phyloP scores from a whole-genome alignment of 768 basidiomycete species.

The Coprinopsis sp. region DNA sequence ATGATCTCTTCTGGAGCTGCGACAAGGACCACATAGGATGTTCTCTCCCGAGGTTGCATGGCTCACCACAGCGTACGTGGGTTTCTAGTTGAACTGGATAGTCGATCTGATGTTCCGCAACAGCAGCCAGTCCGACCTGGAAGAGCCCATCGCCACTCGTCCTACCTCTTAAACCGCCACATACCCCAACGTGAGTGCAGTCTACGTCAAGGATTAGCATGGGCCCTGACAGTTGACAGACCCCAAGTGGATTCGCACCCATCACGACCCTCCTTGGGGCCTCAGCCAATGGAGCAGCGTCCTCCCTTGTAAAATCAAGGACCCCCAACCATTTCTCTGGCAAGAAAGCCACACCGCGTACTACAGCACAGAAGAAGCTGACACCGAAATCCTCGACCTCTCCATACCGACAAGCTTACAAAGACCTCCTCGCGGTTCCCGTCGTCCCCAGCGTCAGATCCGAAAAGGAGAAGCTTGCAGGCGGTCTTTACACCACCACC shows the following conservation, averaged over 20 bases:
- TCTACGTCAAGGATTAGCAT: neutral
- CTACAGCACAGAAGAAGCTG: constrained; percentile 85
- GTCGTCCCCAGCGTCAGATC: constrained; percentile 97
- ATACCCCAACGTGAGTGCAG: constrained; percentile 82
- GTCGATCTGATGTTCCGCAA: constrained; percentile 1
- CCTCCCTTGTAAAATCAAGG: constrained; percentile 99
- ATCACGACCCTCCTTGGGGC: constrained; percentile 95
- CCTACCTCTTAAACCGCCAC: constrained; percentile 98
- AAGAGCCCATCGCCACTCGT: constrained; percentile 96
- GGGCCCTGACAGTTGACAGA: constrained; percentile 41
- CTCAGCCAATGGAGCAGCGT: constrained; percentile 99
- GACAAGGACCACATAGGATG: constrained; percentile 99
- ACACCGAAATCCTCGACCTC: constrained; percentile 90
- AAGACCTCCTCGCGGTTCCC: constrained; percentile 95
- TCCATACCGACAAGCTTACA: constrained; percentile 96
- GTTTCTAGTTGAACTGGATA: no score
- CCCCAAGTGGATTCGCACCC: constrained; percentile 97
- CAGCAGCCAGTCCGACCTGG: constrained; percentile 88
- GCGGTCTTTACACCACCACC: constrained; percentile 96
- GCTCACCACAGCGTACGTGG: constrained; percentile 90
- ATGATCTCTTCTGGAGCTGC: constrained; percentile 81
- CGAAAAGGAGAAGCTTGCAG: constrained; percentile 99
- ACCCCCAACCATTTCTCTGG: constrained; percentile 99
- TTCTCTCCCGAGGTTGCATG: constrained; percentile 99
- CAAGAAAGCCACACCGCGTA: constrained; percentile 99